Percentiles rank a stretch among this genome's conserved stretches.
These are phyloP conservation scores for Diddensiella transvaalensis DNA, from an alignment of 805 yeast species.

Conservation along the genomic window DNA sequence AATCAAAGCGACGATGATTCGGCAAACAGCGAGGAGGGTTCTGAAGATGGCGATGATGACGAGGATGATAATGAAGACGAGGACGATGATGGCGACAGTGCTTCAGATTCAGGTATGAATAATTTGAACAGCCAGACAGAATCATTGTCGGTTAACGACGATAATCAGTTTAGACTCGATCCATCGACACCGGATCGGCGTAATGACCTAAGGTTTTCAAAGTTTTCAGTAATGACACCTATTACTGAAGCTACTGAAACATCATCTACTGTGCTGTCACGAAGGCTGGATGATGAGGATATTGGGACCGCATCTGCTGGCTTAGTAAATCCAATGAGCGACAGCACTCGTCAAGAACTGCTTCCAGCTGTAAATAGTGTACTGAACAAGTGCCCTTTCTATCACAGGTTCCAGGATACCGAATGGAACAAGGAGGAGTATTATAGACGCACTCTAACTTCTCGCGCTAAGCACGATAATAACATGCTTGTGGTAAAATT, in stretches of 20 bases:
- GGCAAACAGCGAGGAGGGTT: constrained; percentile 22
- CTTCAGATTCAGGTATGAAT: constrained; percentile 8
- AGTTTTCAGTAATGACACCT: constrained; percentile 28
- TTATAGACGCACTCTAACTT: constrained; percentile 3
- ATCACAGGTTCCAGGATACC: constrained; percentile 15
- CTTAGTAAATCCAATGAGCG: constrained; percentile 11
- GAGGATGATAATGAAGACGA: constrained; percentile 13
- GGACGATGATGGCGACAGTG: not conserved
- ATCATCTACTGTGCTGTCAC: constrained; percentile 1
- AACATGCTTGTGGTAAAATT: constrained; percentile 4
- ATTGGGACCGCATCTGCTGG: not conserved
- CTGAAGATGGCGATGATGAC: constrained; percentile 24
- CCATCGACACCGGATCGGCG: constrained; percentile 1
- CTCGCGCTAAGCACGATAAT: not conserved
- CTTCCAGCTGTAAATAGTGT: not conserved
- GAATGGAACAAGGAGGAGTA: constrained; percentile 3
- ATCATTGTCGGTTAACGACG: constrained; percentile 8
- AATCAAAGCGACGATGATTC: constrained; percentile 14
- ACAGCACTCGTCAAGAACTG: constrained; percentile 1
- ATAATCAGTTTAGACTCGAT: constrained; percentile 1
- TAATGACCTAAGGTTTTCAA: not conserved
- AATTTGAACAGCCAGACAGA: constrained; percentile 4
- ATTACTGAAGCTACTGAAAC: constrained; percentile 30
- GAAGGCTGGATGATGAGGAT: not conserved
- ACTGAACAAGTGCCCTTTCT: constrained; percentile 27